phyloP scores from a whole-genome alignment of 2,329 filamentous ascomycete species.

The Orbilia quercus region DNA sequence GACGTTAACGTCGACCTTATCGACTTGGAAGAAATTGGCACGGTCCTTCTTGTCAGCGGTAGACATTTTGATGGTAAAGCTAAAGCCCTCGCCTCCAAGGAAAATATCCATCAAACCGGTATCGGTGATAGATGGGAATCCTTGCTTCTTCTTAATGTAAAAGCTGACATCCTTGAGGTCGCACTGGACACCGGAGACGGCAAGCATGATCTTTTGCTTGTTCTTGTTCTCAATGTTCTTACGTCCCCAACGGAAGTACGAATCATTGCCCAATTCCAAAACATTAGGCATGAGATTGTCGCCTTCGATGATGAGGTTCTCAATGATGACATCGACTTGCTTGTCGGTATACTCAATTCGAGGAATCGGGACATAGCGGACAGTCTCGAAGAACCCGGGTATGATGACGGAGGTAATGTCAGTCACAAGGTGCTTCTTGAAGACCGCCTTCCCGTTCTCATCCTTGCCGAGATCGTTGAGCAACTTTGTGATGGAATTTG shows the following conservation, averaged over 20 bases:
- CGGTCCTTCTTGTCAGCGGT: conserved; percentile 79
- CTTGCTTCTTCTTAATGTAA: conserved; percentile 93
- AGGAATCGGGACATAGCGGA: conserved; percentile 90
- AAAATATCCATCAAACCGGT: conserved; percentile 88
- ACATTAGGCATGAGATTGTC: conserved; percentile 97
- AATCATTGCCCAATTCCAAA: conserved; percentile 86
- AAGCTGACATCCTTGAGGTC: conserved; percentile 89
- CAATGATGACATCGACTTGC: conserved; percentile 85
- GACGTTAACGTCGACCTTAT: conserved; percentile 84
- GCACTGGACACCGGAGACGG: conserved; percentile 89
- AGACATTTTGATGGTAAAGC: conserved; percentile 89
- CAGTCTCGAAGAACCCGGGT: conserved; percentile 81
- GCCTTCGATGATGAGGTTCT: conserved; percentile 94
- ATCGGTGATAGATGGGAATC: conserved; percentile 88
- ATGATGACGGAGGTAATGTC: conserved; percentile 88
- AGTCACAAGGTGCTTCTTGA: conserved; percentile 93
- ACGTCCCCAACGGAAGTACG: conserved; percentile 94
- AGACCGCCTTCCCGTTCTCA: conserved; percentile 81
- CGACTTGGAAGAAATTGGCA: conserved; percentile 92
- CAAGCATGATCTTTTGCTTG: conserved; percentile 85
- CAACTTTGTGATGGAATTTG: conserved; percentile 79
- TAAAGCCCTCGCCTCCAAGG: conserved; percentile 86
- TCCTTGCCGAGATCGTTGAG: conserved; percentile 93
- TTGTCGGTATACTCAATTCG: conserved; percentile 91
- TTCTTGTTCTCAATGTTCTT: conserved; percentile 84